Conservation (phyloP, 148 eudicot species). For the Tetragonia tetragonoides region DNA sequence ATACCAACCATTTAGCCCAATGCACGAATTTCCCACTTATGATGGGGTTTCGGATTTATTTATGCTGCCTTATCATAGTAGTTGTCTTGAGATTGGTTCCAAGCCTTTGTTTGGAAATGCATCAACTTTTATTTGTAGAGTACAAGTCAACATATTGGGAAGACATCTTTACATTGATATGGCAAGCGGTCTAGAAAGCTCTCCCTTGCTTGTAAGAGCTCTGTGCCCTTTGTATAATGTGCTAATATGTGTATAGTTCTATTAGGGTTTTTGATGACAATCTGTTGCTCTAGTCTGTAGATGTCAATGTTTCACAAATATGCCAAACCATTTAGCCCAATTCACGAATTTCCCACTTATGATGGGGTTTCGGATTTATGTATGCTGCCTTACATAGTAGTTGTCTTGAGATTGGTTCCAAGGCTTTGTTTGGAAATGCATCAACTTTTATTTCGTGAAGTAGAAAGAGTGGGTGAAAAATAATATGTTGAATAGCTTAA, state of each 20-base stretch:
- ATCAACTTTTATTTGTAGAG: conserved; percentile 69
- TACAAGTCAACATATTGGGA: conserved; percentile 95
- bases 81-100: neutral
- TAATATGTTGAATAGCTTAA: no score
- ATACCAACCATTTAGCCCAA: neutral
- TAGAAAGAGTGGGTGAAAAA: no score
- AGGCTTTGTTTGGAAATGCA: neutral
- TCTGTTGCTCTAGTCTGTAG: neutral
- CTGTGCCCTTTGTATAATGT: neutral
- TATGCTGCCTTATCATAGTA: neutral
- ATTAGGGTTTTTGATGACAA: neutral
- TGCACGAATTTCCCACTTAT: neutral
- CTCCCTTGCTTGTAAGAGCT: conserved; percentile 60
- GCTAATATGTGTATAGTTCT: conserved; percentile 1
- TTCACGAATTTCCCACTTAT: neutral
- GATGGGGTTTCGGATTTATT: neutral
- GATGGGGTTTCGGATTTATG: neutral
- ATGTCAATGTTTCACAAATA: conserved; percentile 7
- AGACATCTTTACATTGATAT: conserved; percentile 90
- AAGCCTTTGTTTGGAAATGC: neutral
- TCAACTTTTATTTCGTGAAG: neutral
- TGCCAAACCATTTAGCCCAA: neutral
- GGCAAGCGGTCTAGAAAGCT: conserved; percentile 68
- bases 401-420: neutral
- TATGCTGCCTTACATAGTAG: neutral